Percentiles rank a stretch among this genome's conserved stretches.
These are phyloP conservation scores for Sutorius australiensis DNA, from an alignment of 768 basidiomycete species.

Conservation along the genomic window DNA sequence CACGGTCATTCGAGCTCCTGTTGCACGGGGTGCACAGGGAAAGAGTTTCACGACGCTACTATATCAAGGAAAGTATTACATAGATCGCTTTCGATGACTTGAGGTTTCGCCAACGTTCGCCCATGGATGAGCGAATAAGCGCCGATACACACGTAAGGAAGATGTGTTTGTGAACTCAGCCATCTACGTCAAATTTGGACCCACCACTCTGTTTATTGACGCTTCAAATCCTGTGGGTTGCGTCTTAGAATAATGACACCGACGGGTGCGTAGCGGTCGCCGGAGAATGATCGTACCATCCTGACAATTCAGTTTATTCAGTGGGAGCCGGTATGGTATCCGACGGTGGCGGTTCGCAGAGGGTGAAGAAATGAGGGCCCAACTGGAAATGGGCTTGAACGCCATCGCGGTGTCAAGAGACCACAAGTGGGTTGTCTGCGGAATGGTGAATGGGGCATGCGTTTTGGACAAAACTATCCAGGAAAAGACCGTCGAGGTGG, in stretches of 20 bases:
- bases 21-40: too few species aligned
- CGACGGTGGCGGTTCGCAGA: not conserved
- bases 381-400: not conserved
- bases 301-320: not conserved
- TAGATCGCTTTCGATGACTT: too few species aligned
- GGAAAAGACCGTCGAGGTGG: not conserved
- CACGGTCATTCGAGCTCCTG: too few species aligned
- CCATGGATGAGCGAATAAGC: too few species aligned
- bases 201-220: not conserved
- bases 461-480: not conserved
- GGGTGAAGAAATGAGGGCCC: not conserved
- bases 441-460: not conserved
- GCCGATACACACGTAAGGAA: too few species aligned
- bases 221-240: not conserved
- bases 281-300: not conserved
- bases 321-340: not conserved
- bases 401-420: not conserved
- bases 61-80: too few species aligned
- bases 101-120: too few species aligned
- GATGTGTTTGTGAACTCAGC: not conserved
- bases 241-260: not conserved
- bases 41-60: too few species aligned
- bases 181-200: not conserved
- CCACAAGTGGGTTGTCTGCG: not conserved
- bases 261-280: not conserved